Evolutionary conservation across 2,329 filamentous ascomycete species (phyloP).

Genomic region (Grosmannia penicillata): DNA sequence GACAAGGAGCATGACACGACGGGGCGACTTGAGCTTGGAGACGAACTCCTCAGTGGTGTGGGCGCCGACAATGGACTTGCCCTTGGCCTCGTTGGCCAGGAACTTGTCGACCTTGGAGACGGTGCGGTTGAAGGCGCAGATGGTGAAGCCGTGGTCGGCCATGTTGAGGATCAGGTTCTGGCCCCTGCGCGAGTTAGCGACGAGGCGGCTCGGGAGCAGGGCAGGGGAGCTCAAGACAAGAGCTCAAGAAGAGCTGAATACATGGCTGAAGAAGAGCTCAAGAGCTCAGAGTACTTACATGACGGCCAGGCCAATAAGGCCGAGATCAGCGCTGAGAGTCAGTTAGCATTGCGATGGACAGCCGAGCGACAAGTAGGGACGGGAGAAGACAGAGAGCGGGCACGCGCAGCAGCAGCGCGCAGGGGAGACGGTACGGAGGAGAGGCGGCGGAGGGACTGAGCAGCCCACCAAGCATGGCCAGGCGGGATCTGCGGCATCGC

Average conservation of each 20-base stretch:
- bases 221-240: neutral
- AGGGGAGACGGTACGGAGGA: conserved; percentile 7
- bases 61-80: conserved; percentile 90
- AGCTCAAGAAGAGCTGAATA: neutral
- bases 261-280: too few relatives aligned
- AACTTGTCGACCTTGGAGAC: conserved; percentile 96
- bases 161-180: conserved; percentile 85
- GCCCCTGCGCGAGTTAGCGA: conserved; percentile 28
- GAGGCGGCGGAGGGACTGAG: conserved; percentile 19
- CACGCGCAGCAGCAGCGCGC: neutral
- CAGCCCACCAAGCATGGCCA: conserved; percentile 55
- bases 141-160: conserved; percentile 86
- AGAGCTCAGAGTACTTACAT: conserved; percentile 38
- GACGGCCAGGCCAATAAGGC: conserved; percentile 84
- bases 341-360: conserved; percentile 35
- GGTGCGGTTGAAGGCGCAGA: conserved; percentile 97
- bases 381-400: neutral
- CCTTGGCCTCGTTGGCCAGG: conserved; percentile 81
- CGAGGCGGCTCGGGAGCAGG: neutral
- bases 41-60: conserved; percentile 91
- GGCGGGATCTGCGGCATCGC: conserved; percentile 45
- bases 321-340: conserved; percentile 64
- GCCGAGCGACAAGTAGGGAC: neutral
- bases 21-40: conserved; percentile 90
- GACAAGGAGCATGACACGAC: conserved; percentile 96